Percentiles rank a stretch among this genome's conserved stretches.
These are phyloP conservation scores for Cajanus cajan DNA, from an alignment of 306 rosid genomes.

Conservation along the genomic window DNA sequence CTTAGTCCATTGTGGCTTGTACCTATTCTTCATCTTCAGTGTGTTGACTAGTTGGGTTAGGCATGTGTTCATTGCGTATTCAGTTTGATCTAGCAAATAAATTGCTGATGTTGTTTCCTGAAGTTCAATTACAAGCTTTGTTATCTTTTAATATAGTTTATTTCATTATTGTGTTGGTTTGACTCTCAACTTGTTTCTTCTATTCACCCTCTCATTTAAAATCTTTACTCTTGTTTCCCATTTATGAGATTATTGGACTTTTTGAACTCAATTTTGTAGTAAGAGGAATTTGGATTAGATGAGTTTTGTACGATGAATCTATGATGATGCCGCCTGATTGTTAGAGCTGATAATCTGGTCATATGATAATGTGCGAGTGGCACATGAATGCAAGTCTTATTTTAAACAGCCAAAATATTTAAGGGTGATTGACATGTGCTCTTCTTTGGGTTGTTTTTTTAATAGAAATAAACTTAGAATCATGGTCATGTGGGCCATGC, in stretches of 20 bases:
- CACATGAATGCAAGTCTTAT: not conserved
- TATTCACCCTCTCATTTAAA: not conserved
- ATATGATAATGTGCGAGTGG: slow-evolving; percentile 4
- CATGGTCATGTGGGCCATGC: not conserved
- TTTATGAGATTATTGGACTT: not conserved
- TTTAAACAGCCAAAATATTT: not conserved
- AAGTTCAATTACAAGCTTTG: not conserved
- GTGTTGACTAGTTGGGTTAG: not conserved
- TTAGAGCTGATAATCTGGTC: not conserved
- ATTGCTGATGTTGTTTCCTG: not conserved
- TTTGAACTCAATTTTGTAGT: slow-evolving; percentile 4
- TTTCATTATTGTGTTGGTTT: slow-evolving; percentile 9
- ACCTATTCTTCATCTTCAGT: not conserved
- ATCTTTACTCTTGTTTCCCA: not conserved
- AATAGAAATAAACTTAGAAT: not conserved
- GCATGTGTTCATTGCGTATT: not conserved
- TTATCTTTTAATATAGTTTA: not conserved
- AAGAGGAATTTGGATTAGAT: not conserved
- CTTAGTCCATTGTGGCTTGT: not conserved
- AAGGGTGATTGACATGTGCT: not conserved
- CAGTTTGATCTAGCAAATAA: not conserved
- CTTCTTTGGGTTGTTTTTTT: not conserved
- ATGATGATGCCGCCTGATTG: not conserved
- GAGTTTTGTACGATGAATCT: not conserved
- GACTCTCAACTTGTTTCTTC: not conserved